Conservation (phyloP, 1,284 basidiomycete species). For the Sphaerobolus stellatus region DNA sequence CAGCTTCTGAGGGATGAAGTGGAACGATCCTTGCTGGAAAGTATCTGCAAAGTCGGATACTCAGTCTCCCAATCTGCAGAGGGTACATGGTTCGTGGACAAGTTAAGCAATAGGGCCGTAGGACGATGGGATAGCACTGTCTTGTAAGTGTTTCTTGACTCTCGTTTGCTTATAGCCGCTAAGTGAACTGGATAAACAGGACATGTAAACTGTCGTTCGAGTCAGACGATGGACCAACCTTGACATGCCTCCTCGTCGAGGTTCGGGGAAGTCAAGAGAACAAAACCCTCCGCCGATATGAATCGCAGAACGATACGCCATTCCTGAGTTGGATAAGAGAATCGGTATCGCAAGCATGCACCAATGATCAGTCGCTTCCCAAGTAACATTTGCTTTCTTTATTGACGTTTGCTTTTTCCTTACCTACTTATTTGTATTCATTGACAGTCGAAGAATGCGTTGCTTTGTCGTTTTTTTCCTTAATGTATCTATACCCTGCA, state of each 20-base stretch:
- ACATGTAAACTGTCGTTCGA: slow-evolving; percentile 4
- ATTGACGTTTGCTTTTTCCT: not conserved
- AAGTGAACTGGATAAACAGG: too few species aligned
- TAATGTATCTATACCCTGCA: not conserved
- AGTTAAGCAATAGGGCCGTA: slow-evolving; percentile 60
- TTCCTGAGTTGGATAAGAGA: slow-evolving; percentile 3
- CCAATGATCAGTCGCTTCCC: too few species aligned
- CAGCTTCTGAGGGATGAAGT: slow-evolving; percentile 75
- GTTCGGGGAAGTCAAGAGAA: slow-evolving; percentile 1
- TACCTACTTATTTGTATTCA: not conserved
- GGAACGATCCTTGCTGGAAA: slow-evolving; percentile 59
- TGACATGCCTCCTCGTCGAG: not conserved
- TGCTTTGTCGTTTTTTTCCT: not conserved
- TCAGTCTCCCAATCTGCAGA: slow-evolving; percentile 53
- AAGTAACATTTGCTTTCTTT: too few species aligned
- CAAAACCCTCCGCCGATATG: not conserved
- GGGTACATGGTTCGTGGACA: slow-evolving; percentile 76
- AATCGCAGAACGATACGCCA: not conserved
- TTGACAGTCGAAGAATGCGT: not conserved
- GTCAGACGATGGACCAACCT: not conserved
- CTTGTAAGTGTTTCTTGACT: slow-evolving; percentile 58
- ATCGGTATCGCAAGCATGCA: not conserved
- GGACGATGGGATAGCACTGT: slow-evolving; percentile 77
- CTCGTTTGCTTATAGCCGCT: too few species aligned
- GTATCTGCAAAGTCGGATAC: slow-evolving; percentile 65